A percentile compares a stretch with the other conserved stretches of the same genome.
phyloP scores from a whole-genome alignment of 1,284 basidiomycete species.

The Irpex sp. region DNA sequence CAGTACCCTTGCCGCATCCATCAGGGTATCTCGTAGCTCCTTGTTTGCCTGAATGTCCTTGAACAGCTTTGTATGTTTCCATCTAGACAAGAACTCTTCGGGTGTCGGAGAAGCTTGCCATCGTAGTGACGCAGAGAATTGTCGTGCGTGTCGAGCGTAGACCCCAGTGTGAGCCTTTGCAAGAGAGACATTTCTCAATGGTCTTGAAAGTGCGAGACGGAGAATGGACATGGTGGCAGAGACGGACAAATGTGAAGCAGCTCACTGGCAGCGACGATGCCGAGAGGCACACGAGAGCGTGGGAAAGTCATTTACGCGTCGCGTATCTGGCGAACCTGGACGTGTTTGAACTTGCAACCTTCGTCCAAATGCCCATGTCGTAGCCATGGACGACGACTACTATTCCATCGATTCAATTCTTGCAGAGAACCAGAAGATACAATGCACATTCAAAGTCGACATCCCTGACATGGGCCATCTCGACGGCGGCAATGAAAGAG shows the following conservation, averaged over 20 bases:
- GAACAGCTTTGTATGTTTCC: conserved; percentile 43
- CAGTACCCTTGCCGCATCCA: conserved; percentile 42
- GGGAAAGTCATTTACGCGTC: conserved; percentile 8
- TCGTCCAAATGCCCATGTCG: neutral
- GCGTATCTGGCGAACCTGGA: conserved; percentile 1
- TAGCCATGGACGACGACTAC: conserved; percentile 79
- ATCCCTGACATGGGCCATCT: conserved; percentile 87
- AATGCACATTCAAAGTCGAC: conserved; percentile 84
- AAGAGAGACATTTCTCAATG: conserved; percentile 4
- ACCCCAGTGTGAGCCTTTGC: conserved; percentile 5
- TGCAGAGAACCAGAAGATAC: conserved; percentile 90
- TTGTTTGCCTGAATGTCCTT: conserved; percentile 47
- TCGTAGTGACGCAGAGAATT: conserved; percentile 33
- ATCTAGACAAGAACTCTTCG: conserved; percentile 33
- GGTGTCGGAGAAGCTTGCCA: conserved; percentile 25
- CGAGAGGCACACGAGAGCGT: conserved; percentile 1
- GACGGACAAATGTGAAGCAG: neutral
- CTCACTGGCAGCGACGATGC: neutral
- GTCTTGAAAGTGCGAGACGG: conserved; percentile 8
- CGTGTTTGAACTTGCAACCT: neutral
- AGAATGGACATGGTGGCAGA: conserved; percentile 11
- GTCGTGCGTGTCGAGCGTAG: conserved; percentile 15
- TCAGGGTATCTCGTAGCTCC: conserved; percentile 43
- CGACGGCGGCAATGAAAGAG: conserved; percentile 76
- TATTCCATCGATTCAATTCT: conserved; percentile 86